Evolutionary conservation across 768 basidiomycete genomes (phyloP).

Genomic region (Leucosporidium creatinivorum): DNA sequence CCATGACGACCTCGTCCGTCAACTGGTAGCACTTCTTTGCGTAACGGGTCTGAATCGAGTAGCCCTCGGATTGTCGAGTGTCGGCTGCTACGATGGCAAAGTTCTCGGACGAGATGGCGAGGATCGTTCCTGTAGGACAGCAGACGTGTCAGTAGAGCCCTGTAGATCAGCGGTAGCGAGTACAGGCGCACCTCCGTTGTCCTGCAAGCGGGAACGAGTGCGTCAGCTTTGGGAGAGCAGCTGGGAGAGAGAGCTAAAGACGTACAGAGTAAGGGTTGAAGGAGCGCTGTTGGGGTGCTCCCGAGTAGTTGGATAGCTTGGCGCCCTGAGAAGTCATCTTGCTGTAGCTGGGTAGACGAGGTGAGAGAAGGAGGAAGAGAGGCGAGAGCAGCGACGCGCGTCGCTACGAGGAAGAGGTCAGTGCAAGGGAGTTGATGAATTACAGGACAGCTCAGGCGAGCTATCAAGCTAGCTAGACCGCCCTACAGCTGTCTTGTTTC

Average conservation of each 20-base stretch:
- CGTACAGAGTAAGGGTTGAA: constrained; percentile 11
- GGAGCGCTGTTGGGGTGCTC: not conserved
- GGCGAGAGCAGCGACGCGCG: too few relatives aligned
- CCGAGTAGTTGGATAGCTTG: not conserved
- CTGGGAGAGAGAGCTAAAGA: not conserved
- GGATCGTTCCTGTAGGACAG: constrained; percentile 66
- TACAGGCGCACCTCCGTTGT: not conserved
- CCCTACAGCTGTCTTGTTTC: too few relatives aligned
- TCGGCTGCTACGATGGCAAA: constrained; percentile 94
- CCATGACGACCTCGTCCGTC: constrained; percentile 62
- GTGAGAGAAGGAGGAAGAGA: too few relatives aligned
- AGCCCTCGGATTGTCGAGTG: constrained; percentile 94
- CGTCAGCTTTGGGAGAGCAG: not conserved
- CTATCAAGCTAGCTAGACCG: too few relatives aligned
- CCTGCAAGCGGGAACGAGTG: not conserved
- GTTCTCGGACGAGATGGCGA: constrained; percentile 79
- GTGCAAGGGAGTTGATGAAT: too few relatives aligned
- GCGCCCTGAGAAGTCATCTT: too few relatives aligned
- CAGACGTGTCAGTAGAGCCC: constrained; percentile 45
- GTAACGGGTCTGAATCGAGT: constrained; percentile 93
- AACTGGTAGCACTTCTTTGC: constrained; percentile 90
- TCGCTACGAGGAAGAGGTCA: too few relatives aligned
- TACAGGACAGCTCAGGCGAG: too few relatives aligned
- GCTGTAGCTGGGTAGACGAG: too few relatives aligned
- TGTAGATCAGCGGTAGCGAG: not conserved